A percentile compares a stretch with the other conserved stretches of the same genome.
phyloP scores from a whole-genome alignment of 306 rosid genomes.

The Oemleria cerasiformis region DNA sequence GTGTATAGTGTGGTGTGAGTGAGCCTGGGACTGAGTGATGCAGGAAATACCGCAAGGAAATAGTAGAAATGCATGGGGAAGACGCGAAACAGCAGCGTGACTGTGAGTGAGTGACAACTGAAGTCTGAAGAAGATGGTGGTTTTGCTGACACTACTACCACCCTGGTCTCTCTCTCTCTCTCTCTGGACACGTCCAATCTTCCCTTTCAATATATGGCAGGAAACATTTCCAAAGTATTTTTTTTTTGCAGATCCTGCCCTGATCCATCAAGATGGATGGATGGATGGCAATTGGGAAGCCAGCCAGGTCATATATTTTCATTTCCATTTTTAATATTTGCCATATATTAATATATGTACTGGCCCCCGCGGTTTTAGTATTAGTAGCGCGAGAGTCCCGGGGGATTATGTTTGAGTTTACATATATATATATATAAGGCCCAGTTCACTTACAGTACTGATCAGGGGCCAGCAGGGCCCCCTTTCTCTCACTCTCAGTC shows the following conservation, averaged over 20 bases:
- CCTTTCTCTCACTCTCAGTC: not conserved
- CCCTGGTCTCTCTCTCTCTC: slow-evolving; percentile 10
- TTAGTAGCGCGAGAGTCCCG: slow-evolving; percentile 59
- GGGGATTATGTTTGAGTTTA: slow-evolving; percentile 31
- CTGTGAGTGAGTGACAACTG: slow-evolving; percentile 31
- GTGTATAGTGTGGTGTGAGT: too few relatives aligned
- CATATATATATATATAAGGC: not conserved
- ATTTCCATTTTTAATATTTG: not conserved
- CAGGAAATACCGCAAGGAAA: not conserved
- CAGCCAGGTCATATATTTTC: too few relatives aligned
- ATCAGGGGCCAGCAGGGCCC: not conserved
- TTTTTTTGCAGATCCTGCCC: too few relatives aligned
- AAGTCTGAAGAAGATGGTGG: not conserved
- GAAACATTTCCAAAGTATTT: too few relatives aligned
- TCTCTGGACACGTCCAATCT: slow-evolving; percentile 49
- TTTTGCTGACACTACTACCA: not conserved
- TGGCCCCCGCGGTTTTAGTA: slow-evolving; percentile 8
- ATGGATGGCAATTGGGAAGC: not conserved
- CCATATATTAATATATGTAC: not conserved
- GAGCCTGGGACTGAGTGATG: not conserved
- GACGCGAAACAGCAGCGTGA: slow-evolving; percentile 36
- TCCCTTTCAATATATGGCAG: too few relatives aligned
- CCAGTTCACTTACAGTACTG: not conserved
- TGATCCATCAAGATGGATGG: too few relatives aligned
- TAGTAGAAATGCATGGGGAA: slow-evolving; percentile 37